Conservation (phyloP, 176 grass and related monocot genomes). For the Aegilops speltoides region DNA sequence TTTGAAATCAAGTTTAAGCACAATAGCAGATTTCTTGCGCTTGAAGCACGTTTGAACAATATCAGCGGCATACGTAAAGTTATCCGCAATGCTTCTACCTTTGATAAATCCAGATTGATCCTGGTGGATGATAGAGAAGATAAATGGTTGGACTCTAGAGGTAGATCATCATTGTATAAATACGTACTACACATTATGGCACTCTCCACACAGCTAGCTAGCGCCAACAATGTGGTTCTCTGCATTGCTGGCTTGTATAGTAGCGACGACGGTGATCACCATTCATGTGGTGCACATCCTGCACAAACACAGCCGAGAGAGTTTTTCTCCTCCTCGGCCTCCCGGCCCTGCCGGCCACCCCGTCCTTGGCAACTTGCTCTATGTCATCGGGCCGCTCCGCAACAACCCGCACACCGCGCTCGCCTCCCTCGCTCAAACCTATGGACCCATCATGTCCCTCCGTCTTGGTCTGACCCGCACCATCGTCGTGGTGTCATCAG, state of each 20-base stretch:
- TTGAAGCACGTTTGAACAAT: too few relatives aligned
- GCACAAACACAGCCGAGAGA: not conserved
- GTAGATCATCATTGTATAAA: too few relatives aligned
- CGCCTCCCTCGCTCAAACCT: not conserved
- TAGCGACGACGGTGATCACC: not conserved
- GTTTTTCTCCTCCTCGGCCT: not conserved
- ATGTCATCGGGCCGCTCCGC: slow-evolving; percentile 15
- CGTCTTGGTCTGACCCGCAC: slow-evolving; percentile 19
- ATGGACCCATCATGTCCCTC: slow-evolving; percentile 21
- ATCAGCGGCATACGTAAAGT: too few relatives aligned
- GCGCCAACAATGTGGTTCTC: not conserved
- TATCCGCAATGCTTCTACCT: too few relatives aligned
- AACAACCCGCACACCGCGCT: not conserved
- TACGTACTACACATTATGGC: not conserved
- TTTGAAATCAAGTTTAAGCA: too few relatives aligned
- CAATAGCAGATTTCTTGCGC: too few relatives aligned
- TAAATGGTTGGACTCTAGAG: too few relatives aligned
- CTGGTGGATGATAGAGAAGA: too few relatives aligned
- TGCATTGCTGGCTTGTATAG: not conserved
- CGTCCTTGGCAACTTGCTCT: not conserved
- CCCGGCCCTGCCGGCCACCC: slow-evolving; percentile 9
- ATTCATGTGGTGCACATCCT: not conserved
- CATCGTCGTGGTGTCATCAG: slow-evolving; percentile 20
- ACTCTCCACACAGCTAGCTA: not conserved
- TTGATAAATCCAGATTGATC: too few relatives aligned